These are phyloP conservation scores for Colletotrichum tropicicola DNA, from an alignment of 2,329 filamentous ascomycete species.

Conservation along the genomic window DNA sequence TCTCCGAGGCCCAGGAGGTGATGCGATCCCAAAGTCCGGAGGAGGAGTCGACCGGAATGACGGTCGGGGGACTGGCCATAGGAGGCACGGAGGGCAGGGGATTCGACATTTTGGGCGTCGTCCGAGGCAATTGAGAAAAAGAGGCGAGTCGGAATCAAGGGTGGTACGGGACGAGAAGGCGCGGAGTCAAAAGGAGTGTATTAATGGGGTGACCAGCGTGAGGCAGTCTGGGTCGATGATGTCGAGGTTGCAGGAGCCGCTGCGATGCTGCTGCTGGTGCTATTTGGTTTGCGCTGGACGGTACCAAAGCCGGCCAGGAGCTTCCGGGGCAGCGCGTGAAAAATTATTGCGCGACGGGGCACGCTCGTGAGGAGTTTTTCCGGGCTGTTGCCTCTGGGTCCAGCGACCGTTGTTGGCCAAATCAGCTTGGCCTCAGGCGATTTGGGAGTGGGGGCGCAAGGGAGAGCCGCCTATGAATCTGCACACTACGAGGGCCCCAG, in stretches of 20 bases:
- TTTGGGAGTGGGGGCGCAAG: constrained; percentile 25
- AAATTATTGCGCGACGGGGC: constrained; percentile 33
- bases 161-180: constrained; percentile 1
- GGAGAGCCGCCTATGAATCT: constrained; percentile 14
- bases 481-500: constrained; percentile 22
- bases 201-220: constrained; percentile 23
- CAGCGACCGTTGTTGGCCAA: no score
- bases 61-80: constrained; percentile 47
- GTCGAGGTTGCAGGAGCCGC: constrained; percentile 42
- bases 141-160: constrained; percentile 28
- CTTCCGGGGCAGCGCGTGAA: constrained; percentile 26
- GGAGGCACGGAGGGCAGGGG: constrained; percentile 59
- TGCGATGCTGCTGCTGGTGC: constrained; percentile 20
- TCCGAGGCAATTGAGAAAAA: constrained; percentile 34
- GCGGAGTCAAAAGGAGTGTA: constrained; percentile 8
- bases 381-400: constrained; percentile 14
- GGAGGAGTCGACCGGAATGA: constrained; percentile 62
- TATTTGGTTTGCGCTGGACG: constrained; percentile 24
- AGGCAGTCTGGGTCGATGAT: constrained; percentile 37
- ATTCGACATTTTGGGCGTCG: constrained; percentile 48
- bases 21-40: constrained; percentile 88
- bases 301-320: constrained; percentile 1
- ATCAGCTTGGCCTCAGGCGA: constrained; percentile 29
- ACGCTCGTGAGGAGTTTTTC: constrained; percentile 29
- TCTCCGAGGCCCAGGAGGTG: constrained; percentile 91